These are phyloP conservation scores for Rosa rugosa DNA, from an alignment of 306 rosid species.

Conservation along the genomic window DNA sequence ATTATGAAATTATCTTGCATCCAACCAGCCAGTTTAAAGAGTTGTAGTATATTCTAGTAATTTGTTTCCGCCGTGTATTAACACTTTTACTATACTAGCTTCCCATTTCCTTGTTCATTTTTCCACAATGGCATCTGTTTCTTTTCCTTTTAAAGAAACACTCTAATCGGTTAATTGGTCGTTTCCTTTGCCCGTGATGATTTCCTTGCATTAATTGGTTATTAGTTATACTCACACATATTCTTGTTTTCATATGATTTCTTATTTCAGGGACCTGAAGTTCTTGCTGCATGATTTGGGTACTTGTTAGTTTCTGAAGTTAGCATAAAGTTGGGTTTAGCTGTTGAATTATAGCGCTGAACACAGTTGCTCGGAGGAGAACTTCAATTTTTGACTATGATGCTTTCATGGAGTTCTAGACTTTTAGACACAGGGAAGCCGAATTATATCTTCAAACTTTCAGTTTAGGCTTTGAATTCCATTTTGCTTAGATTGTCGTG, in stretches of 20 bases:
- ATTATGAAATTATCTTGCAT: neutral
- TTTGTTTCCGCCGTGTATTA: neutral
- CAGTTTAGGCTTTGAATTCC: neutral
- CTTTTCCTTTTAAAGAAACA: no score
- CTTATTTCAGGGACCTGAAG: constrained; percentile 9
- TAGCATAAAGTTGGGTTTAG: constrained; percentile 5
- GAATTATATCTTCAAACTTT: neutral
- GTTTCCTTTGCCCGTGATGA: neutral
- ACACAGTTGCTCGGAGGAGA: neutral
- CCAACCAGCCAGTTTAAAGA: neutral
- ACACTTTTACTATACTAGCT: neutral
- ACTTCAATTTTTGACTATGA: neutral
- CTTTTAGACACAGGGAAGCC: neutral
- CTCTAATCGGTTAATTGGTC: no score
- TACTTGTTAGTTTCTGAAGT: neutral
- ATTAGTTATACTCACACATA: neutral
- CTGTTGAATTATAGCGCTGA: neutral
- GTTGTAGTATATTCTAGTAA: neutral
- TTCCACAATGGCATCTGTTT: neutral
- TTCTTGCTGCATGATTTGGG: constrained; percentile 6
- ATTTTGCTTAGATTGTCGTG: neutral
- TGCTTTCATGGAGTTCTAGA: neutral
- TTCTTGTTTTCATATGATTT: neutral
- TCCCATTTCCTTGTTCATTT: neutral
- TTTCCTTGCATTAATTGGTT: neutral